Conservation (phyloP, 331 rosid genomes). For the Phaseolus coccineus region DNA sequence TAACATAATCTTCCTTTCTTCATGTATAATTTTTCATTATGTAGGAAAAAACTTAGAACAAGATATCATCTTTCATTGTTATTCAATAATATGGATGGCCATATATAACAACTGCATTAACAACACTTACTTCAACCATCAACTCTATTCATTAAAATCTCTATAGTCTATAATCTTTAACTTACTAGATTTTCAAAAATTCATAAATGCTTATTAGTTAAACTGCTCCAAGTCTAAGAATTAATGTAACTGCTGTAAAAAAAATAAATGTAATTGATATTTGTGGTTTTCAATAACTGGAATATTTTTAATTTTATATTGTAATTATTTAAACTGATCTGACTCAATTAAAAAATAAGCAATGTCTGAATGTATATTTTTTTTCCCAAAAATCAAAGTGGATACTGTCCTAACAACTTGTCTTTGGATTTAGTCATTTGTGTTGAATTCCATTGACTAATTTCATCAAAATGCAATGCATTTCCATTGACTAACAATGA, state of each 20-base stretch:
- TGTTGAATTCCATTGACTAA: too few species aligned
- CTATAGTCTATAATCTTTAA: neutral
- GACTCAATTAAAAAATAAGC: too few species aligned
- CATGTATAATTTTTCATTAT: slow-evolving; percentile 42
- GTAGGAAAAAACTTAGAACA: slow-evolving; percentile 19
- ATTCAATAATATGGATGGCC: slow-evolving; percentile 42
- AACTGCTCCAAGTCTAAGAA: too few species aligned
- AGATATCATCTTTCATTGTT: slow-evolving; percentile 20
- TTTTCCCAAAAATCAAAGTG: too few species aligned
- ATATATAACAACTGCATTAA: slow-evolving; percentile 48
- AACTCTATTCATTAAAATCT: neutral
- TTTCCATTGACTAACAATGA: neutral
- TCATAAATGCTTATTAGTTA: neutral
- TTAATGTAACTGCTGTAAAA: neutral
- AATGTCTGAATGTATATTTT: too few species aligned
- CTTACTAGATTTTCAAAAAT: neutral
- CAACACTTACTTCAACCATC: neutral
- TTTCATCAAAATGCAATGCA: too few species aligned
- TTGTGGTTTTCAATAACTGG: neutral
- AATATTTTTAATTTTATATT: neutral
- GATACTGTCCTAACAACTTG: too few species aligned
- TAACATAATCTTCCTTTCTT: slow-evolving; percentile 48
- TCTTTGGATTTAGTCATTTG: too few species aligned
- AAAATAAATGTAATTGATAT: neutral
- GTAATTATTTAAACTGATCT: neutral